Percentiles rank a stretch among this genome's conserved stretches.
phyloP scores from a whole-genome alignment of 2,329 filamentous ascomycete genomes.

The Phaeomoniella chlamydospora region DNA sequence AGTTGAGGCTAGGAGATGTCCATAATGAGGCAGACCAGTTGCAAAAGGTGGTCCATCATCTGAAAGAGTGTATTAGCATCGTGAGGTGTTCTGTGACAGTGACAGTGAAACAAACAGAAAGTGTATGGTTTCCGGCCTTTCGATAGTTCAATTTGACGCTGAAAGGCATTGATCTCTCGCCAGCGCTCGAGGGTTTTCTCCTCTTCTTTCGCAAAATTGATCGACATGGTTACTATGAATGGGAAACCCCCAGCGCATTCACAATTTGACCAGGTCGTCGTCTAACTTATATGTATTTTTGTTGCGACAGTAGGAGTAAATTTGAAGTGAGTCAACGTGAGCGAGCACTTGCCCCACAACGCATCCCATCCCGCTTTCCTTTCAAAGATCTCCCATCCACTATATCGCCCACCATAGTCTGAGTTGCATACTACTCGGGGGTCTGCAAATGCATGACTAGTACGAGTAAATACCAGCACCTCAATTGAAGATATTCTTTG shows the following conservation, averaged over 20 bases:
- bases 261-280: background rate
- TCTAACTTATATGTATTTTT: background rate
- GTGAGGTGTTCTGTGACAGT: too few relatives aligned
- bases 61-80: constrained; percentile 49
- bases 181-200: constrained; percentile 71
- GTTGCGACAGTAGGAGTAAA: background rate
- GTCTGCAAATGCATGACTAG: too few relatives aligned
- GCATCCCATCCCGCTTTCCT: constrained; percentile 1
- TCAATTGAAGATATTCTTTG: too few relatives aligned
- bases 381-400: constrained; percentile 9
- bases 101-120: constrained; percentile 59
- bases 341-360: background rate
- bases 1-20: constrained; percentile 68
- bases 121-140: constrained; percentile 73
- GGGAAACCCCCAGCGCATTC: background rate
- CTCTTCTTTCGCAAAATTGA: constrained; percentile 88
- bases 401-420: constrained; percentile 5
- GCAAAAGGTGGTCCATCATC: constrained; percentile 60
- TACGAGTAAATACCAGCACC: too few relatives aligned
- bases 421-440: too few relatives aligned
- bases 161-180: constrained; percentile 86
- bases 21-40: constrained; percentile 42
- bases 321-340: background rate
- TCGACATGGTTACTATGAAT: constrained; percentile 52
- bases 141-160: constrained; percentile 74